phyloP scores from a whole-genome alignment of 352 stramenopile species.

The Phytophthora tubulina region DNA sequence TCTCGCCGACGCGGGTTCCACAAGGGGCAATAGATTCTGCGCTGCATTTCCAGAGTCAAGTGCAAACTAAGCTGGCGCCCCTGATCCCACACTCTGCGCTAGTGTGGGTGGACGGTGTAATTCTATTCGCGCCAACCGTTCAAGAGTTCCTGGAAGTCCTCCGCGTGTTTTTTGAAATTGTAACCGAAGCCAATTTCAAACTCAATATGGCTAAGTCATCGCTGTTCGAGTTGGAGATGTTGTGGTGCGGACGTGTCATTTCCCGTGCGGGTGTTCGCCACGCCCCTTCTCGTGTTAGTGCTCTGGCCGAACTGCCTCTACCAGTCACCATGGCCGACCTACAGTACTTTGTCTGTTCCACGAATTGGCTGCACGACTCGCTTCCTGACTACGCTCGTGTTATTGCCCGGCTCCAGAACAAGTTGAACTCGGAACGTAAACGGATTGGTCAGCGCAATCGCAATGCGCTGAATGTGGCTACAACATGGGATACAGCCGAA shows the following conservation, averaged over 20 bases:
- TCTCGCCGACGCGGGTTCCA: background rate
- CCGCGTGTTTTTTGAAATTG: background rate
- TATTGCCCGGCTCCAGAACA: background rate
- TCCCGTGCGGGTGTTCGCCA: slow-evolving; percentile 12
- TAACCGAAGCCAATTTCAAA: slow-evolving; percentile 15
- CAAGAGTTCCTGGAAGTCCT: background rate
- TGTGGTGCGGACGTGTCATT: slow-evolving; percentile 36
- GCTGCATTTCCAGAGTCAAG: background rate
- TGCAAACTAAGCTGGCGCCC: background rate
- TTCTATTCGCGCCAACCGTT: background rate
- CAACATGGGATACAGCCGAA: background rate
- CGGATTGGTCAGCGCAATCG: background rate
- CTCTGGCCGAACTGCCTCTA: background rate
- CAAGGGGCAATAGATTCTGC: background rate
- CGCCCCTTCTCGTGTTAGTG: slow-evolving; percentile 10
- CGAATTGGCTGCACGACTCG: slow-evolving; percentile 2
- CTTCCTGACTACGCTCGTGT: background rate
- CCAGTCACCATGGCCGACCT: background rate
- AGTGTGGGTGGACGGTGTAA: background rate
- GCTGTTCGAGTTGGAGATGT: slow-evolving; percentile 23
- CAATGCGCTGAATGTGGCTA: slow-evolving; percentile 4
- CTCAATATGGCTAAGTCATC: slow-evolving; percentile 26
- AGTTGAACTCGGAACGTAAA: background rate
- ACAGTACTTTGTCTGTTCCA: slow-evolving; percentile 1
- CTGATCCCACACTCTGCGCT: slow-evolving; percentile 10